Percentiles rank a stretch among this genome's conserved stretches.
phyloP scores from a whole-genome alignment of 2,329 filamentous ascomycete genomes.

The Cladophialophora bantiana region DNA sequence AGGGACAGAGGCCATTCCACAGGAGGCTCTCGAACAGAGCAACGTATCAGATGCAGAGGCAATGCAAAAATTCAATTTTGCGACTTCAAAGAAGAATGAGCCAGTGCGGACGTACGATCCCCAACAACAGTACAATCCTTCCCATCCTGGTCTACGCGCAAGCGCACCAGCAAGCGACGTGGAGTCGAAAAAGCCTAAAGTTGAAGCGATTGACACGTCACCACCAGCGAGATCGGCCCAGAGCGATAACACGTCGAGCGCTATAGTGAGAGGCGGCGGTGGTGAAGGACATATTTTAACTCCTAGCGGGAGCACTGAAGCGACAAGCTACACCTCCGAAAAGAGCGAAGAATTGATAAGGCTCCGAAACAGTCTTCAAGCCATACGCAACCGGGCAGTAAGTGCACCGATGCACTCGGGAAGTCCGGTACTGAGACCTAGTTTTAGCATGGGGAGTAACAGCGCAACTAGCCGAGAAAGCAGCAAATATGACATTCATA shows the following conservation, averaged over 20 bases:
- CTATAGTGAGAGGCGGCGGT: constrained; percentile 23
- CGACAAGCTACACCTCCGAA: constrained; percentile 33
- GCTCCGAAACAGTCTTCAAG: constrained; percentile 33
- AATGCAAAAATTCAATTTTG: constrained; percentile 37
- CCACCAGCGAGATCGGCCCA: constrained; percentile 21
- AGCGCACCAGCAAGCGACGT: constrained; percentile 33
- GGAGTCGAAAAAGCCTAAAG: constrained; percentile 18
- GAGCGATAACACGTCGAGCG: constrained; percentile 17
- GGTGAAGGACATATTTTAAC: constrained; percentile 28
- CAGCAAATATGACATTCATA: constrained; percentile 39
- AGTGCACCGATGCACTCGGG: constrained; percentile 34
- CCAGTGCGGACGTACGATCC: constrained; percentile 38
- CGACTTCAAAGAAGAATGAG: constrained; percentile 36
- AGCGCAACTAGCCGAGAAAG: constrained; percentile 37
- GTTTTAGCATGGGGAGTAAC: constrained; percentile 39
- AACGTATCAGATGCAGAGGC: constrained; percentile 20
- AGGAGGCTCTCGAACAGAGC: constrained; percentile 22
- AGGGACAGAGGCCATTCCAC: constrained; percentile 36
- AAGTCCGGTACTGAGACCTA: constrained; percentile 28
- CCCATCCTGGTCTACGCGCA: constrained; percentile 29
- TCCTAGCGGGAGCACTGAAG: constrained; percentile 32
- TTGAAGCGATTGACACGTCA: constrained; percentile 12
- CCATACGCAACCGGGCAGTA: constrained; percentile 34
- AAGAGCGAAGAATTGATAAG: constrained; percentile 30
- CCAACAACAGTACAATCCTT: constrained; percentile 25